Evolutionary conservation across 176 grass and related monocot genomes (phyloP).

Genomic region (Cymbopogon citratus): DNA sequence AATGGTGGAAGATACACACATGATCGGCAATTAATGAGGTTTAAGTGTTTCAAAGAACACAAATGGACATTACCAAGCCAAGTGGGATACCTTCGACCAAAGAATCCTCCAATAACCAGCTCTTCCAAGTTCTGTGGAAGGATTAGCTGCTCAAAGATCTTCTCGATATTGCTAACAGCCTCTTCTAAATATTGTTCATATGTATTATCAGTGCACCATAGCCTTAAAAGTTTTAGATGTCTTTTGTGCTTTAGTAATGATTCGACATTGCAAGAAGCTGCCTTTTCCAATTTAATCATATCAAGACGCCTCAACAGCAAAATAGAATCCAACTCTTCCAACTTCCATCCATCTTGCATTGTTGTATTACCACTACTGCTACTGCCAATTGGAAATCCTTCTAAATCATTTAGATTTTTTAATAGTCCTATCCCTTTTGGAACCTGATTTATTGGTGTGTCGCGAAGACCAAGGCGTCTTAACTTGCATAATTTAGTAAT

Average conservation of each 20-base stretch:
- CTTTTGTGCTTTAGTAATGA: neutral
- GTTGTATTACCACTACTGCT: neutral
- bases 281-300: constrained; percentile 1
- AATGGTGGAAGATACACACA: constrained; percentile 19
- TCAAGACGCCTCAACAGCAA: neutral
- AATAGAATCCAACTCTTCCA: constrained; percentile 2
- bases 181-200: neutral
- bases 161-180: constrained; percentile 8
- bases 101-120: neutral
- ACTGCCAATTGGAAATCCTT: neutral
- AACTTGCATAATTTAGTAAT: neutral
- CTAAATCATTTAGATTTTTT: neutral
- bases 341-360: constrained; percentile 10
- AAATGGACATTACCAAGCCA: neutral
- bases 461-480: neutral
- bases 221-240: neutral
- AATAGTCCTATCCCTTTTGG: neutral
- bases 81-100: neutral
- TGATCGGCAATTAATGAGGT: neutral
- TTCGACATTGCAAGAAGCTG: neutral
- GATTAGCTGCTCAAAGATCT: constrained; percentile 7
- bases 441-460: neutral
- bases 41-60: neutral
- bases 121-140: neutral
- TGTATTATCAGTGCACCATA: neutral